Evolutionary conservation across 305 asterid genomes (phyloP), one percentile per base, ranked within the genome.

Genomic region (Salvia sclarea): DNA sequence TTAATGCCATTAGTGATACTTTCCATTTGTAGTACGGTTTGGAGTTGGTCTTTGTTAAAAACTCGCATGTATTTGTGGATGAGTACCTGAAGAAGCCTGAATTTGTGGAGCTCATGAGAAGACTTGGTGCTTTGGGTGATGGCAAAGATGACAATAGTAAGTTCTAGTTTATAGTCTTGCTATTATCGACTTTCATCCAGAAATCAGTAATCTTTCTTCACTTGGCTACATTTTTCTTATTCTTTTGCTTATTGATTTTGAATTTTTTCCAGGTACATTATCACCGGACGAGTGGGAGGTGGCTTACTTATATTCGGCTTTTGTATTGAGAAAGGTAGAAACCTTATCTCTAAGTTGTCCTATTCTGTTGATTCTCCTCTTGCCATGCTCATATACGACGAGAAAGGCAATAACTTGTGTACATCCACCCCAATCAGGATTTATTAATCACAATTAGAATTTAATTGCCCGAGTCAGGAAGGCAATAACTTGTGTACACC

Each of bases 271-370:
- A 93, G 98, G 93, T 74, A 90, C 98, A 25, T 80, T 94, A 9
- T 89, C 99, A 24, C 95, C 87, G 4, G 96, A 91, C 66, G 99
- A 94, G 78, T 94, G 99, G 99, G 98, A 94, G 48, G 98, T 82
- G 4, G 98, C 98, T 22, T 94, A 94, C 79, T 83, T 91, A 69
- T 94, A 94, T 83, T 75, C 80, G 73, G 74, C 99, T 57, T 91
- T 82, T 53, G 99, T 85, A 61, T 77, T 91, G 72, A 82, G 85
- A 79, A 91, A 91, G 97, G 96, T 86, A 81, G 13, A 33, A 8
- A 37, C 44, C 21, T 28, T 41, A 18, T 43, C 25, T 16, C 5
- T 4, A 28, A 28, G 33, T 1, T 38, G n/a, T 38, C 30, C 28
- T 17, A 5, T 6, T 41, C 0, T 41, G 35, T 3, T 41, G 14